phyloP scores from a whole-genome alignment of 768 basidiomycete genomes.

The Termitomyces sp. region DNA sequence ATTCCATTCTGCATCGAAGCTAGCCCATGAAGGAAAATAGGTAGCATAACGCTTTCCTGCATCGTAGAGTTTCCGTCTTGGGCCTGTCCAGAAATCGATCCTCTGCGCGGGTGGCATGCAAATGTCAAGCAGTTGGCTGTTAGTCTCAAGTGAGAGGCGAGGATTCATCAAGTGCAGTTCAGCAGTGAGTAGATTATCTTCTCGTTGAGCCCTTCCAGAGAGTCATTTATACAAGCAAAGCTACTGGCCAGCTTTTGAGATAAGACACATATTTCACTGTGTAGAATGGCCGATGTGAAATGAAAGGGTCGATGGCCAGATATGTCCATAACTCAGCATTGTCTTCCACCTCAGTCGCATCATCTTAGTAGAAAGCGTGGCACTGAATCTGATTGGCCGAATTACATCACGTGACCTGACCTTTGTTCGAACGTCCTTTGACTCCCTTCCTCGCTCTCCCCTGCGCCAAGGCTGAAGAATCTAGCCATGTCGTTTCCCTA shows the following conservation, averaged over 20 bases:
- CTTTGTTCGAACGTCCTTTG: not conserved
- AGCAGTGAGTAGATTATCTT: not conserved
- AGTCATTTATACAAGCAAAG: not conserved
- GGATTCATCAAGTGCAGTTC: slow-evolving; percentile 11
- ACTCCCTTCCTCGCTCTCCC: not conserved
- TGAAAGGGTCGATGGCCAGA: not conserved
- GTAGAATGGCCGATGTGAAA: not conserved
- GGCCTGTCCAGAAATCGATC: not conserved
- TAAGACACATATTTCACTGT: slow-evolving; percentile 1
- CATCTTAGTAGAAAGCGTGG: not conserved
- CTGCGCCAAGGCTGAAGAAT: not conserved
- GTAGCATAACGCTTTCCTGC: slow-evolving; percentile 28
- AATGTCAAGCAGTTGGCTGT: slow-evolving; percentile 6
- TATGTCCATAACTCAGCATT: slow-evolving; percentile 1
- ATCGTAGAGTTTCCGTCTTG: slow-evolving; percentile 7
- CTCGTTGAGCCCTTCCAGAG: too few relatives aligned
- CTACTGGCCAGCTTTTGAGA: slow-evolving; percentile 3
- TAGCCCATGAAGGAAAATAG: slow-evolving; percentile 26
- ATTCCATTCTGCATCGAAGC: slow-evolving; percentile 17
- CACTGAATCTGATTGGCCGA: not conserved
- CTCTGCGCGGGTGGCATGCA: not conserved
- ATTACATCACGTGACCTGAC: not conserved
- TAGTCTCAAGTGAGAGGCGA: slow-evolving; percentile 11
- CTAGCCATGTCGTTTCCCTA: not conserved
- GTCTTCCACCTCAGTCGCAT: not conserved